Percentiles rank a stretch among this genome's conserved stretches.
These are phyloP conservation scores for Flaveria trinervia DNA, from an alignment of 129 eudicot genomes.

Conservation along the genomic window DNA sequence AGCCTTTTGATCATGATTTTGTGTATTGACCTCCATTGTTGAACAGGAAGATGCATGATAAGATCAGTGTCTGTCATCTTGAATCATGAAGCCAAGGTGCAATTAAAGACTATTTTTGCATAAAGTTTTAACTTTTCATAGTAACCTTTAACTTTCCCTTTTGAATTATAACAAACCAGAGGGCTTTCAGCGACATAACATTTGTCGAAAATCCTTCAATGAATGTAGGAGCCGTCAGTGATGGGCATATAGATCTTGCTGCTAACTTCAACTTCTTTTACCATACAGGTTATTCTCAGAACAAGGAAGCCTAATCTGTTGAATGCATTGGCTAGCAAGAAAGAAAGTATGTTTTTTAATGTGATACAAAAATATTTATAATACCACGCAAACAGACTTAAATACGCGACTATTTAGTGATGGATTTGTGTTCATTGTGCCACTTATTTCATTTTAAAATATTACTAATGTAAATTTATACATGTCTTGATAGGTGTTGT, in stretches of 20 bases:
- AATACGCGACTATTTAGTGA: no score
- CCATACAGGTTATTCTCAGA: conserved; percentile 67
- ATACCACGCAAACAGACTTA: neutral
- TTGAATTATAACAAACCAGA: no score
- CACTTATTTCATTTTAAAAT: neutral
- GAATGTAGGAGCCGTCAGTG: neutral
- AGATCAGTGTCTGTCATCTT: conserved; percentile 68
- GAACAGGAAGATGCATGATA: conserved; percentile 60
- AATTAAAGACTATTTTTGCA: neutral
- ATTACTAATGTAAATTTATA: neutral
- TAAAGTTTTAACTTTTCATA: neutral
- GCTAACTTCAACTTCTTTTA: neutral
- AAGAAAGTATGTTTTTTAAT: conserved; percentile 55
- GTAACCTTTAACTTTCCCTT: no score
- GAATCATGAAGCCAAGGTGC: conserved; percentile 72
- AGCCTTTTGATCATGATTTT: neutral
- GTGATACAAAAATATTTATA: neutral
- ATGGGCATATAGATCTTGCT: neutral
- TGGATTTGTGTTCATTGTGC: neutral
- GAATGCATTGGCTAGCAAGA: conserved; percentile 63
- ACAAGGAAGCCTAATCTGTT: conserved; percentile 59
- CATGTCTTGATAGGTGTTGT: conserved; percentile 51
- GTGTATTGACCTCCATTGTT: conserved; percentile 13
- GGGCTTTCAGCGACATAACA: neutral
- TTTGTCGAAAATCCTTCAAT: neutral